These are phyloP conservation scores for Hanseniaspora valbyensis DNA, from an alignment of 805 yeast genomes.

Conservation along the genomic window DNA sequence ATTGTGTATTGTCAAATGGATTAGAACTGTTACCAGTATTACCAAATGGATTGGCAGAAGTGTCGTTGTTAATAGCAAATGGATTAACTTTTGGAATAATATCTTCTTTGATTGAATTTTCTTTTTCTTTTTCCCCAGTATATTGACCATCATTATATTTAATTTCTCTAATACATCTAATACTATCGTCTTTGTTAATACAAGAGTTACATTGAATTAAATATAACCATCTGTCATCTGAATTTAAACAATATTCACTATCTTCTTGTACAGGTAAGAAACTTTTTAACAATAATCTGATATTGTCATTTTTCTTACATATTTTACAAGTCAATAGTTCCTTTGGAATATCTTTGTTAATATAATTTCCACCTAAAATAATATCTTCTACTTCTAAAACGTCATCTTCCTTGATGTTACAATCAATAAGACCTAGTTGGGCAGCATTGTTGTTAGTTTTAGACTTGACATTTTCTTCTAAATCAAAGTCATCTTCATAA, in stretches of 20 bases:
- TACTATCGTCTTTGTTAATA: slow-evolving; percentile 54
- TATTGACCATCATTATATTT: slow-evolving; percentile 44
- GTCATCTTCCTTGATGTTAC: slow-evolving; percentile 38
- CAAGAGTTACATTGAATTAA: slow-evolving; percentile 71
- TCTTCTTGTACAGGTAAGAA: slow-evolving; percentile 58
- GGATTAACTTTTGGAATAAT: slow-evolving; percentile 28
- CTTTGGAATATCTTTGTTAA: slow-evolving; percentile 31
- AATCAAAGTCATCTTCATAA: slow-evolving; percentile 16
- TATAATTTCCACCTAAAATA: slow-evolving; percentile 58
- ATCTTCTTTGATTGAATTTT: too few species aligned
- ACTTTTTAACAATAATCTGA: slow-evolving; percentile 68
- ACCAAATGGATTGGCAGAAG: slow-evolving; percentile 25
- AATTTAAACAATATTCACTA: slow-evolving; percentile 31
- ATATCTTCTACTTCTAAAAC: slow-evolving; percentile 51
- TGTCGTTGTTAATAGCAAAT: slow-evolving; percentile 29
- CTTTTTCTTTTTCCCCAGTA: slow-evolving; percentile 33
- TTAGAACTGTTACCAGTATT: slow-evolving; percentile 31
- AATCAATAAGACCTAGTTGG: slow-evolving; percentile 55
- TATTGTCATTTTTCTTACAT: slow-evolving; percentile 40
- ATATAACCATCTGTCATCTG: slow-evolving; percentile 73
- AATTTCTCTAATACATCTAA: slow-evolving; percentile 70
- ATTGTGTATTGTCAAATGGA: slow-evolving; percentile 16
- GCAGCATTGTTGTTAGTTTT: slow-evolving; percentile 27
- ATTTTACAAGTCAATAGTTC: slow-evolving; percentile 49
- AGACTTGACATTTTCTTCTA: slow-evolving; percentile 22